Evolutionary conservation across 345 rosid species (phyloP), one percentile per base, ranked within the genome.

Genomic region (Arabidopsis arenosa): DNA sequence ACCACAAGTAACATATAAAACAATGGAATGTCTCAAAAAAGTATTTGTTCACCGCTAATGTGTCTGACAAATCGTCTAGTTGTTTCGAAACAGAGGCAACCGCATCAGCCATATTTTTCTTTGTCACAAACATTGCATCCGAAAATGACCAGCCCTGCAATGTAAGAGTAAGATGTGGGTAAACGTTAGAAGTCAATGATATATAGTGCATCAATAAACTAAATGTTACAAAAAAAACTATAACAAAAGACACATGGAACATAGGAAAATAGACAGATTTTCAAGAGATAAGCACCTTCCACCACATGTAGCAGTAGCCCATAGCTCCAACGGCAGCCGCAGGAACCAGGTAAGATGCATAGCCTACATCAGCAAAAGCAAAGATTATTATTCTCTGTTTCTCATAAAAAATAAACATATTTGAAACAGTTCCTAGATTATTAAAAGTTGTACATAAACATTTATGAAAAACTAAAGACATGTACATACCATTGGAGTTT

Each of bases 241-340:
- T 9, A 58, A 70, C 26, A 55, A 44, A 69, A 35, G 69, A 41
- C 41, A 28, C 48, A 37, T 40, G 45, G 6, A 40, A 63, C 21
- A 72, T 9, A 59, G 1, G 32, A 70, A 65, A 39, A 23, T 10
- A 36, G n/a, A 30, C 70, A 70, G 9, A 37, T 36, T 49, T 53
- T 71, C 39, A 37, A 61, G 69, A 68, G 62, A 49, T 0, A 23
- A 52, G 63, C 55, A 67, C 98, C 96, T 90, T 91, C 98, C 96
- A 94, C 96, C 92, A 87, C 96, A 91, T 88, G 80, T 90, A 91
- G 81, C 95, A 87, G 82, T 91, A 94, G 48, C 96, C 96, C 93
- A 94, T 83, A 67, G 94, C 97, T 82, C 98, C 97, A 70, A 94
- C 68, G 2, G 95, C 98, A 21, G 96, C 94, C 60, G 98, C 97